Evolutionary conservation across 2,329 filamentous ascomycete genomes (phyloP), one percentile per base, ranked within the genome.

Genomic region (Saccharata proteae): DNA sequence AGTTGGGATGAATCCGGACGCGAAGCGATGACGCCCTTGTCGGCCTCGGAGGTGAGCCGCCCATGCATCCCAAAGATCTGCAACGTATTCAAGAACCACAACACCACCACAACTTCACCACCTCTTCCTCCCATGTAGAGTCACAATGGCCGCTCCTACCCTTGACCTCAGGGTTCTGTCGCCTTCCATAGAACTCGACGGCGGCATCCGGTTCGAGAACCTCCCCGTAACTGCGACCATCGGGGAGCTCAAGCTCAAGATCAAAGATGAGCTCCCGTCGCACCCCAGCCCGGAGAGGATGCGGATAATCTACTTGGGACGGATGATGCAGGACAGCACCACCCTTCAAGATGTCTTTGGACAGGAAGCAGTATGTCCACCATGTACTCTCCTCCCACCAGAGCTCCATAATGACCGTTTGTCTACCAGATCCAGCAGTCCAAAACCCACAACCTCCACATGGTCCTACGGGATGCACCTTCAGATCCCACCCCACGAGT

Each of bases 301-400:
- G 52, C 60, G 70, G 25, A 47, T 77, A 36, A 73, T 77, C 13
- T 74, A 73, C 41, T 55, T 61, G 29, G 73, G 73, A 13, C 59
- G 65, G 34, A 57, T 76, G 5, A 46, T 59, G 5, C 58, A 67
- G 39, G 59, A 68, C 36, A 51, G 54, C 14, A 59, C 62, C 21
- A 64, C 58, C 0, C 48, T 77, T 34, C 50, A 52, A 17, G 54
- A 60, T 20, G 55, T 72, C 4, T 58, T 77, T 38, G 64, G 66
- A 23, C 51, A 60, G 11, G 55, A 62, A 18, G 56, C 20, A 22
- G 33, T 35, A 20, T 12, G n/a, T 6, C 14, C n/a, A 12, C 14
- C 11, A n/a, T n/a, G n/a, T n/a, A n/a, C n/a, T n/a, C n/a, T n/a
- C n/a, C n/a, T n/a, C n/a, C n/a, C n/a, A n/a, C n/a, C n/a, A n/a